Conservation (phyloP, 768 basidiomycete species). For the Hysterangium stoloniferum region DNA sequence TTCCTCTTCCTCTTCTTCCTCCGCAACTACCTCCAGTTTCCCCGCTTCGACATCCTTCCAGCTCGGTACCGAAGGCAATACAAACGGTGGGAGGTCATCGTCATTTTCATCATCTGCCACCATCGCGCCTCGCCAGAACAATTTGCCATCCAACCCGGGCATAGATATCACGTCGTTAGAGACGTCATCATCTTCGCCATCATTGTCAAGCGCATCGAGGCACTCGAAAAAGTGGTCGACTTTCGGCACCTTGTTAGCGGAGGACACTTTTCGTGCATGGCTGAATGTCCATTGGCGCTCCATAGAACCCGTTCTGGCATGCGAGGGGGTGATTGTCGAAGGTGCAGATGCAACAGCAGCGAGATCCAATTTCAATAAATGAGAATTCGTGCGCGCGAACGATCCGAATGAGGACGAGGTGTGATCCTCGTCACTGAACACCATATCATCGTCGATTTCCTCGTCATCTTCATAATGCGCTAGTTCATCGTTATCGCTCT, state of each 20-base stretch:
- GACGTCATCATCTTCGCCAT: constrained; percentile 40
- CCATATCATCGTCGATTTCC: constrained; percentile 49
- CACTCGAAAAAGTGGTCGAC: constrained; percentile 77
- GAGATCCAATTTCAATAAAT: constrained; percentile 18
- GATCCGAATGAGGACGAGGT: constrained; percentile 23
- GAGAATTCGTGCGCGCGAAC: constrained; percentile 17
- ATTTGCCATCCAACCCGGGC: constrained; percentile 48
- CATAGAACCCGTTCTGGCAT: constrained; percentile 36
- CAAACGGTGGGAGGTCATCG: constrained; percentile 40
- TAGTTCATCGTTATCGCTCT: constrained; percentile 29
- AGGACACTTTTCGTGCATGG: constrained; percentile 13
- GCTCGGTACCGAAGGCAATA: constrained; percentile 32
- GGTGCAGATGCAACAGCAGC: constrained; percentile 16
- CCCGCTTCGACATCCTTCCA: constrained; percentile 10
- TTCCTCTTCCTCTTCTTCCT: constrained; percentile 7
- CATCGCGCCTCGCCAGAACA: constrained; percentile 49
- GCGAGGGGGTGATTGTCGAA: constrained; percentile 18
- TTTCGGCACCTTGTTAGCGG: constrained; percentile 27
- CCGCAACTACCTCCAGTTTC: constrained; percentile 17
- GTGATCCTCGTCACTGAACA: constrained; percentile 29
- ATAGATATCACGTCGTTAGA: constrained; percentile 28
- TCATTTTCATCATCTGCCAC: constrained; percentile 44
- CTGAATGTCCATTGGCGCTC: constrained; percentile 66
- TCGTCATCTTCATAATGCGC: constrained; percentile 67
- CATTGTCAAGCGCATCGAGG: constrained; percentile 38